Evolutionary conservation across 352 stramenopile genomes (phyloP).

Genomic region (Sclerospora graminicola): DNA sequence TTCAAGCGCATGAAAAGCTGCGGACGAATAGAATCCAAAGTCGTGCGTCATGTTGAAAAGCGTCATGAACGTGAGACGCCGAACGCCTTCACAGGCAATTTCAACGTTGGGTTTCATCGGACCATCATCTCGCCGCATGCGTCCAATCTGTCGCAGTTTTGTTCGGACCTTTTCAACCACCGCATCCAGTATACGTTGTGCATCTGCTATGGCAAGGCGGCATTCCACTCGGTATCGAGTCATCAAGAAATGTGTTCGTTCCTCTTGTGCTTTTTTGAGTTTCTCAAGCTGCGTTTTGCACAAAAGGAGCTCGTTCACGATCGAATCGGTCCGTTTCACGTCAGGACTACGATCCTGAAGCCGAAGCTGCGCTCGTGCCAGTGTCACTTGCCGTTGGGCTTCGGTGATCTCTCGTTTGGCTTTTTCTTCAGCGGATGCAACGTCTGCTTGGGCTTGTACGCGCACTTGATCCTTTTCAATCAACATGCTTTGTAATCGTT

Average conservation of each 20-base stretch:
- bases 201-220: conserved; percentile 44
- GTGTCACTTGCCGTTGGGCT: conserved; percentile 29
- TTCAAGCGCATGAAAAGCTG: conserved; percentile 34
- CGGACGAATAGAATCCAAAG: conserved; percentile 43
- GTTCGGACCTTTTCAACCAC: conserved; percentile 31
- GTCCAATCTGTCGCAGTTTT: conserved; percentile 39
- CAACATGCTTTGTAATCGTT: conserved; percentile 64
- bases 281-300: conserved; percentile 41
- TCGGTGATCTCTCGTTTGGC: conserved; percentile 34
- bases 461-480: conserved; percentile 67
- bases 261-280: conserved; percentile 36
- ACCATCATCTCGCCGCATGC: conserved; percentile 8
- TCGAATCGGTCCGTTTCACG: conserved; percentile 32
- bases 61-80: conserved; percentile 57
- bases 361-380: conserved; percentile 37
- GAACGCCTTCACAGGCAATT: conserved; percentile 42
- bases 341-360: conserved; percentile 51
- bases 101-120: conserved; percentile 17
- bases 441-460: conserved; percentile 38
- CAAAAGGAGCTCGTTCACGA: conserved; percentile 33
- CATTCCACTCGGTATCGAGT: conserved; percentile 42
- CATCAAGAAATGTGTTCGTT: conserved; percentile 33
- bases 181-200: conserved; percentile 33
- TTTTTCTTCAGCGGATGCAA: conserved; percentile 35
- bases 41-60: conserved; percentile 38